Conservation (phyloP, 306 rosid genomes). For the Hippophae tibetana region DNA sequence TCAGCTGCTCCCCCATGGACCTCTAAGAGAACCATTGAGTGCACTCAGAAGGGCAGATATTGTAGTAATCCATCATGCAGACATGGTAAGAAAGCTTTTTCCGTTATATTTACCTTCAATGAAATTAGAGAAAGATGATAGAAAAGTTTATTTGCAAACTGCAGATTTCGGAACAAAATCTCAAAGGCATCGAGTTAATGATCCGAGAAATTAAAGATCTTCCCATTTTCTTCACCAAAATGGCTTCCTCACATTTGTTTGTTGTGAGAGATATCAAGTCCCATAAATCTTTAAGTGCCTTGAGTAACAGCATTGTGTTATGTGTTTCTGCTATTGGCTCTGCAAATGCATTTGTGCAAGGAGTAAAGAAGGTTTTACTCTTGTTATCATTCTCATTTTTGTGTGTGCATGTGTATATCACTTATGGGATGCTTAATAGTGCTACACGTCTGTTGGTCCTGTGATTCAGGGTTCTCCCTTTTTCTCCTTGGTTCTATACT, state of each 20-base stretch:
- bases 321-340: conserved; percentile 89
- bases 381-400: not conserved
- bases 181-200: conserved; percentile 36
- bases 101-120: not conserved
- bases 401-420: not conserved
- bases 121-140: not conserved
- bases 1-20: conserved; percentile 71
- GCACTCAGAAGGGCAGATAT: conserved; percentile 65
- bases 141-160: conserved; percentile 20
- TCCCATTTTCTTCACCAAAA: conserved; percentile 59
- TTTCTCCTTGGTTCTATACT: conserved; percentile 1
- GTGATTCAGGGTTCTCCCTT: not conserved
- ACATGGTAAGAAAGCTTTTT: conserved; percentile 41
- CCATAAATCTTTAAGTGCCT: conserved; percentile 36
- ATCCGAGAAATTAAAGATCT: conserved; percentile 36
- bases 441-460: not conserved
- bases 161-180: conserved; percentile 53
- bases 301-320: conserved; percentile 34
- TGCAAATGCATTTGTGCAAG: conserved; percentile 66
- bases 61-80: conserved; percentile 71
- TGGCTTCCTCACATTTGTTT: conserved; percentile 65
- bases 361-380: conserved; percentile 50
- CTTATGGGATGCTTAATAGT: too few relatives aligned
- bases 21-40: conserved; percentile 73
- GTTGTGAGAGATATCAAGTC: conserved; percentile 35